Percentiles rank a stretch among this genome's conserved stretches.
Evolutionary conservation across 2,329 filamentous ascomycete species (phyloP).

Genomic region (Scedosporium boydii): DNA sequence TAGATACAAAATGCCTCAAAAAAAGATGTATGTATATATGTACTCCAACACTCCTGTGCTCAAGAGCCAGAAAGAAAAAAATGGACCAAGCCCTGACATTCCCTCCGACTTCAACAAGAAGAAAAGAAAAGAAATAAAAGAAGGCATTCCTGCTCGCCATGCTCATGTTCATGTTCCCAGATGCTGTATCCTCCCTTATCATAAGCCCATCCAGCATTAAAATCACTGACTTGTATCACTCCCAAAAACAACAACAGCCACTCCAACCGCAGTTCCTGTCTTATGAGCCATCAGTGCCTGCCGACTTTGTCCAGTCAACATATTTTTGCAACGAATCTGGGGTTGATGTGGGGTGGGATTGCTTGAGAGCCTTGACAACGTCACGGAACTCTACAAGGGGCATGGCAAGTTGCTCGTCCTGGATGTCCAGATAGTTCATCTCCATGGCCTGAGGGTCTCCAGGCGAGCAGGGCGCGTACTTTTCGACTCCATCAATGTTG

Average conservation of each 20-base stretch:
- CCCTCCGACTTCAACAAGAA: conserved; percentile 4
- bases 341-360: conserved; percentile 82
- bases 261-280: neutral
- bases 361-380: conserved; percentile 85
- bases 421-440: conserved; percentile 87
- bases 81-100: neutral
- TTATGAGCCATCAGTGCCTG: conserved; percentile 76
- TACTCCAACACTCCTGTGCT: neutral
- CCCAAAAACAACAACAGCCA: conserved; percentile 10
- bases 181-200: too few species aligned
- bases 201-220: too few species aligned
- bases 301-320: conserved; percentile 90
- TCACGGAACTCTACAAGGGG: conserved; percentile 83
- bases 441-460: conserved; percentile 78
- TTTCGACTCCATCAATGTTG: conserved; percentile 54
- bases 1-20: neutral
- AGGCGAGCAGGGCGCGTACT: conserved; percentile 85
- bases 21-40: neutral
- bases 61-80: neutral
- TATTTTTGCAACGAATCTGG: conserved; percentile 75
- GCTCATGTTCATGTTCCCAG: too few species aligned
- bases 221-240: conserved; percentile 2
- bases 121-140: conserved; percentile 9
- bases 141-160: too few species aligned
- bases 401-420: conserved; percentile 75